phyloP scores from a whole-genome alignment of 176 grass and related monocot species.

The Aegilops bicornis region DNA sequence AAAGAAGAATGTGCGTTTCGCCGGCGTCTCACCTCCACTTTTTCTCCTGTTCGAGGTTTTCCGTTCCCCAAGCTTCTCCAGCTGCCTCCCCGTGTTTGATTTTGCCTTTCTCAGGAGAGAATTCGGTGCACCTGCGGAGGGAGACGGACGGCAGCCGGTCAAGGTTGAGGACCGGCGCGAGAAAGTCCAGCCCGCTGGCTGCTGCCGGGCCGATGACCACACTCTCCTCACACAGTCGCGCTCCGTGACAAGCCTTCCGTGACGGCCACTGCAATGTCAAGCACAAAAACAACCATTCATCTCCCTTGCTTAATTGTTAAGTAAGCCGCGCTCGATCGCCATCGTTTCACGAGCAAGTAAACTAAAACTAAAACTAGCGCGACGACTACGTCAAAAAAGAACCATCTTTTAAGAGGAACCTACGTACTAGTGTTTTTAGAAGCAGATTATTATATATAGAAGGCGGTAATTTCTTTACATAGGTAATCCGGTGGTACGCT shows the following conservation, averaged over 20 bases:
- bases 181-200: neutral
- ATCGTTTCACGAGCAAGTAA: neutral
- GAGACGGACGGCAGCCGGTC: neutral
- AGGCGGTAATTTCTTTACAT: no score
- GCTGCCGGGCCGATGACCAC: neutral
- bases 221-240: neutral
- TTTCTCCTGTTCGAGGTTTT: no score
- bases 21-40: no score
- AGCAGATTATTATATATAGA: no score
- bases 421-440: no score
- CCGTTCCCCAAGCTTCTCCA: neutral
- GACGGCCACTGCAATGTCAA: no score
- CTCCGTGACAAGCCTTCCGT: neutral
- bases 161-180: neutral
- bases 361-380: neutral
- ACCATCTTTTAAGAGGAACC: neutral
- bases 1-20: no score
- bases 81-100: neutral
- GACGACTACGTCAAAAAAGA: neutral
- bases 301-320: conserved; percentile 8
- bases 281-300: no score
- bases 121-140: neutral
- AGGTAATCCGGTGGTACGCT: no score
- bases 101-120: neutral
- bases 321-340: neutral